Conservation (phyloP, 1,284 basidiomycete genomes). For the Ustilago hordei region DNA sequence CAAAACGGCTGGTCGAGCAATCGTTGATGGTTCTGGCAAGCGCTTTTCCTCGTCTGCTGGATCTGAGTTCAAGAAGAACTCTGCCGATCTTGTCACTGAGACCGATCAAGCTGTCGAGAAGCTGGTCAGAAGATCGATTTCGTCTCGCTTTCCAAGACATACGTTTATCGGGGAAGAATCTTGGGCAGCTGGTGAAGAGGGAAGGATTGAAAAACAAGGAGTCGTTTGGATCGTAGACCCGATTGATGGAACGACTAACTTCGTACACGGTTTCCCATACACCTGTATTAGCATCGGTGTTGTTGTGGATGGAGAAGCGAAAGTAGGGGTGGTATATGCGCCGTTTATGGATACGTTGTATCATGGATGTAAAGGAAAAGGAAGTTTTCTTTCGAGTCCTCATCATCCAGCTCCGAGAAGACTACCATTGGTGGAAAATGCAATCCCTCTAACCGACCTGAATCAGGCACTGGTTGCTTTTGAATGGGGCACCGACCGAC, state of each 20-base stretch:
- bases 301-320: conserved; percentile 81
- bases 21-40: conserved; percentile 70
- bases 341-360: conserved; percentile 86
- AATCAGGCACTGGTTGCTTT: conserved; percentile 85
- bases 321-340: conserved; percentile 78
- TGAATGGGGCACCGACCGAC: conserved; percentile 92
- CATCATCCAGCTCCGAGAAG: conserved; percentile 71
- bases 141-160: conserved; percentile 79
- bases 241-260: conserved; percentile 91
- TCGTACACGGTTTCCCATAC: conserved; percentile 81
- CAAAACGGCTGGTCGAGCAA: conserved; percentile 71
- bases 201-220: conserved; percentile 78
- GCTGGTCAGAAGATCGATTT: conserved; percentile 80
- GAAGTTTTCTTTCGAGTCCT: conserved; percentile 77
- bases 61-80: conserved; percentile 66
- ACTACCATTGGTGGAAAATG: conserved; percentile 77
- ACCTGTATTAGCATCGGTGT: conserved; percentile 91
- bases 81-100: conserved; percentile 83
- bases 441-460: conserved; percentile 80
- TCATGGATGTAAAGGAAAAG: conserved; percentile 81
- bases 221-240: conserved; percentile 94
- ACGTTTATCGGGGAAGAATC: conserved; percentile 91
- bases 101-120: conserved; percentile 93
- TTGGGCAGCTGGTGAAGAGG: conserved; percentile 79
- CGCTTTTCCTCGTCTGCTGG: conserved; percentile 62